phyloP scores from a whole-genome alignment of 441 rosid genomes.

The Jatropha podagrica region DNA sequence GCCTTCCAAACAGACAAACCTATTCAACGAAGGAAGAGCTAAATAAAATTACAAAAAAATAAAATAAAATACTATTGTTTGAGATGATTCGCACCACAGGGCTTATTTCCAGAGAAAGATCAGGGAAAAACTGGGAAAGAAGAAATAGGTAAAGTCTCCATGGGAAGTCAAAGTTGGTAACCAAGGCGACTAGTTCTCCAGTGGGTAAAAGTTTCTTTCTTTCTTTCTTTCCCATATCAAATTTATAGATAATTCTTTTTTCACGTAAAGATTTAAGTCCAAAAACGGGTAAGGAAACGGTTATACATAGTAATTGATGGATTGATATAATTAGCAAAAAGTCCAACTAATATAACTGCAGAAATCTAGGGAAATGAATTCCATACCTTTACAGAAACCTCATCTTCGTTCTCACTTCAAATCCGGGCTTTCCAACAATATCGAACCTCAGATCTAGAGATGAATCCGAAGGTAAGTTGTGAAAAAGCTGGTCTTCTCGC shows the following conservation, averaged over 20 bases:
- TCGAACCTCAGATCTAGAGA: conserved; percentile 12
- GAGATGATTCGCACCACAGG: background rate
- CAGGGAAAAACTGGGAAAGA: background rate
- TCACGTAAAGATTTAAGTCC: background rate
- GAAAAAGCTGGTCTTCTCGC: background rate
- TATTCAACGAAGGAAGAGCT: background rate
- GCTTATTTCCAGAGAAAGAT: background rate
- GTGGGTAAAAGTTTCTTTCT: background rate
- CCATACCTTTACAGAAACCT: conserved; percentile 15
- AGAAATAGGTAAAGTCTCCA: background rate
- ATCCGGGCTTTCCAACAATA: background rate
- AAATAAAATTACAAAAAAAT: background rate
- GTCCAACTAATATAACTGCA: background rate
- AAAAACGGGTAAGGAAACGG: background rate
- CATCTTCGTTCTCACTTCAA: background rate
- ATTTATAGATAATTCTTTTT: background rate
- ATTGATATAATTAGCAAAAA: background rate
- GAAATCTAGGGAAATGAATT: conserved; percentile 4
- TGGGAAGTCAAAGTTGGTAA: conserved; percentile 9
- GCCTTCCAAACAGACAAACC: conserved; percentile 1
- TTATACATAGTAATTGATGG: background rate
- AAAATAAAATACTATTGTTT: background rate
- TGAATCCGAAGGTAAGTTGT: background rate
- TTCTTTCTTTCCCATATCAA: background rate
- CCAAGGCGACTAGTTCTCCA: background rate